Evolutionary conservation across 2,329 filamentous ascomycete genomes (phyloP).

Genomic region (Thelonectria rubi): DNA sequence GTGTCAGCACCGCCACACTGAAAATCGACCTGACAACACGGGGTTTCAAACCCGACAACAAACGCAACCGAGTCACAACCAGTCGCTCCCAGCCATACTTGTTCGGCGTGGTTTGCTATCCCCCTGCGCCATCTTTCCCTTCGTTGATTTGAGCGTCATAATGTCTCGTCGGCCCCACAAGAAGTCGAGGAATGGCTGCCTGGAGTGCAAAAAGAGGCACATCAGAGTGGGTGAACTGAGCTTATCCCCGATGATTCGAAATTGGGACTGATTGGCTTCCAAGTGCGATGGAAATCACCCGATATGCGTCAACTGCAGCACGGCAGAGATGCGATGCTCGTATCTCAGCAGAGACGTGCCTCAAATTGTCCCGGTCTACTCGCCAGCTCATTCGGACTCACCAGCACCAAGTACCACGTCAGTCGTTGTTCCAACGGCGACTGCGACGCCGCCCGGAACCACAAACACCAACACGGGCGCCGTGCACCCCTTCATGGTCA

Average conservation of each 20-base stretch:
- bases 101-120: too few relatives aligned
- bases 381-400: background rate
- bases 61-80: too few relatives aligned
- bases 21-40: too few relatives aligned
- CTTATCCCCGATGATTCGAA: background rate
- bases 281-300: conserved; percentile 1
- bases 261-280: background rate
- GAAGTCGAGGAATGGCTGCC: conserved; percentile 32
- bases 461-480: background rate
- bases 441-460: background rate
- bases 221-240: conserved; percentile 25
- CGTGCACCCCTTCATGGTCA: background rate
- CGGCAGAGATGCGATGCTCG: background rate
- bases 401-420: background rate
- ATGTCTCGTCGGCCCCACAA: conserved; percentile 36
- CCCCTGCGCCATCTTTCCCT: too few relatives aligned
- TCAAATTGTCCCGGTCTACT: background rate
- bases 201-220: conserved; percentile 32
- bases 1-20: too few relatives aligned
- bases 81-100: too few relatives aligned
- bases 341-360: background rate
- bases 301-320: background rate
- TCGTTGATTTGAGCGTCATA: background rate
- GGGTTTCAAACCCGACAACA: too few relatives aligned
- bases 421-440: too few relatives aligned